A percentile compares a stretch with the other conserved stretches of the same genome.
Evolutionary conservation across 805 yeast genomes (phyloP).

Genomic region (Grigorovia humatica): DNA sequence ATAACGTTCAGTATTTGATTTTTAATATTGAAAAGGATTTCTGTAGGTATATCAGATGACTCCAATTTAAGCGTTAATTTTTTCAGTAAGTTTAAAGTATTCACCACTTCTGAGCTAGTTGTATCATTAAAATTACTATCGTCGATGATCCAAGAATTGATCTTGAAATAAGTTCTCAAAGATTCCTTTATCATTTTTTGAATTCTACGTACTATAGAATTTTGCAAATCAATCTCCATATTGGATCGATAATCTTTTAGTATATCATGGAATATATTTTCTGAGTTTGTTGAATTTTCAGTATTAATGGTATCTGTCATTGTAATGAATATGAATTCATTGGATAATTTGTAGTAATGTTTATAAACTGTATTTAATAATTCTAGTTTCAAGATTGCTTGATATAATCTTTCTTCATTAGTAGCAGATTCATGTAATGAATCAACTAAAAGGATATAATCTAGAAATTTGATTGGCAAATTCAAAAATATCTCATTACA

Average conservation of each 20-base stretch:
- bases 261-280: constrained; percentile 26
- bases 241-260: constrained; percentile 21
- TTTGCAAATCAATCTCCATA: constrained; percentile 20
- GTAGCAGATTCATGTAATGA: constrained; percentile 12
- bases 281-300: constrained; percentile 12
- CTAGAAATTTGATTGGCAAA: constrained; percentile 16
- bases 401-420: constrained; percentile 18
- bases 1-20: constrained; percentile 19
- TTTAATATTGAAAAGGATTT: constrained; percentile 15
- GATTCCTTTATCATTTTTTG: constrained; percentile 23
- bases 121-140: constrained; percentile 3
- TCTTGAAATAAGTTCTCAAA: constrained; percentile 25
- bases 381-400: constrained; percentile 19
- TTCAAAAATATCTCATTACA: constrained; percentile 22
- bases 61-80: constrained; percentile 12
- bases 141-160: constrained; percentile 25
- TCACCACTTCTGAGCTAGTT: constrained; percentile 23
- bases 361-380: constrained; percentile 10
- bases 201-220: constrained; percentile 24
- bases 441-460: constrained; percentile 14
- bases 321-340: constrained; percentile 12
- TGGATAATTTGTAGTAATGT: constrained; percentile 12
- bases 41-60: constrained; percentile 9
- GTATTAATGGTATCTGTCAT: constrained; percentile 18
- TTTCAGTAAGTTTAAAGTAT: constrained; percentile 16